Evolutionary conservation across 768 basidiomycete species (phyloP).

Genomic region (Peribolospora kevripleyi): DNA sequence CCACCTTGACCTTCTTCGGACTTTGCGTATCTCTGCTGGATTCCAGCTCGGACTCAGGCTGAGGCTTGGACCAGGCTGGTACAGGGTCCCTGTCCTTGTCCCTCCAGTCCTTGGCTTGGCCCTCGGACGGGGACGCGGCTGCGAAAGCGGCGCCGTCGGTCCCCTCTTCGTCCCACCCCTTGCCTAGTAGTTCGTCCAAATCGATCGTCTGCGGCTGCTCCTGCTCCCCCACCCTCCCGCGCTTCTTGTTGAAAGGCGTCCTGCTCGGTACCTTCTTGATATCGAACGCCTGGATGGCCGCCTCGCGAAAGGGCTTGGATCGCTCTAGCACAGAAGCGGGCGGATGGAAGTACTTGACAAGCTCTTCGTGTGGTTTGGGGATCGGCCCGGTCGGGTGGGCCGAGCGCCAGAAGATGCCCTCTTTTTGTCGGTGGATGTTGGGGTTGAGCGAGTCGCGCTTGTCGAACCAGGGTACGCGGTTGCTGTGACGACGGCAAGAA

Average conservation of each 20-base stretch:
- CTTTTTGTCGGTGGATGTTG: slow-evolving; percentile 67
- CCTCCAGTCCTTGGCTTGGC: too few relatives aligned
- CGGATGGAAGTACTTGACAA: slow-evolving; percentile 59
- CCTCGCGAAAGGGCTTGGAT: slow-evolving; percentile 31
- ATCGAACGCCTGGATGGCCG: slow-evolving; percentile 42
- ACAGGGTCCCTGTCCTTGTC: too few relatives aligned
- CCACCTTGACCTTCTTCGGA: too few relatives aligned
- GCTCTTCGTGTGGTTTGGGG: slow-evolving; percentile 39
- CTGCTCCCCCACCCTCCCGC: neutral
- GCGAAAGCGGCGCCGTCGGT: too few relatives aligned
- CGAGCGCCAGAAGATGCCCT: slow-evolving; percentile 56
- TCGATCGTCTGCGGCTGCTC: neutral
- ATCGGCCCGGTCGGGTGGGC: slow-evolving; percentile 33
- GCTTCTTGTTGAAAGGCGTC: slow-evolving; percentile 7
- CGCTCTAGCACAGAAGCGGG: slow-evolving; percentile 43
- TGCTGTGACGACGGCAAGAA: slow-evolving; percentile 21
- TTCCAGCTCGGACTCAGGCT: too few relatives aligned
- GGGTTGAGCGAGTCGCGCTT: slow-evolving; percentile 61
- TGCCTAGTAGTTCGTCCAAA: slow-evolving; percentile 2
- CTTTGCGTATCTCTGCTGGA: too few relatives aligned
- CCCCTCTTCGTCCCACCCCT: too few relatives aligned
- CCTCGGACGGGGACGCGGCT: too few relatives aligned
- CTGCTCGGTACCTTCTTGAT: slow-evolving; percentile 40
- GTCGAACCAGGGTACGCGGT: slow-evolving; percentile 49
- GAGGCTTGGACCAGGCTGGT: too few relatives aligned